Percentiles rank a stretch among this genome's conserved stretches.
Evolutionary conservation across 108 stramenopile genomes (phyloP).

Genomic region (Epipyxis sp.): DNA sequence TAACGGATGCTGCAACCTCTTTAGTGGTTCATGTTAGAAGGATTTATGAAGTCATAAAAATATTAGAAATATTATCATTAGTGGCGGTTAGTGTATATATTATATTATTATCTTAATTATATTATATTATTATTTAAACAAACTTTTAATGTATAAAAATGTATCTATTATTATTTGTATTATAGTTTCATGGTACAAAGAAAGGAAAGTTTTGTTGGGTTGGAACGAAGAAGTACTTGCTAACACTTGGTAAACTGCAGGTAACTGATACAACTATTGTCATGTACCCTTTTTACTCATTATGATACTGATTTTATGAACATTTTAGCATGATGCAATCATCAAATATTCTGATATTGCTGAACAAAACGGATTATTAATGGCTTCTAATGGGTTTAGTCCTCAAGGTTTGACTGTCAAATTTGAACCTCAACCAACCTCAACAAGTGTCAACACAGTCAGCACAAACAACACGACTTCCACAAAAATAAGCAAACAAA

Average conservation of each 20-base stretch:
- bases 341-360: not conserved
- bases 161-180: not conserved
- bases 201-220: conserved; percentile 7
- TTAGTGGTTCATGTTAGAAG: conserved; percentile 1
- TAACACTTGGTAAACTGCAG: conserved; percentile 12
- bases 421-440: too few relatives aligned
- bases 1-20: not conserved
- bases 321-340: conserved; percentile 1
- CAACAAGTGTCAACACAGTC: too few relatives aligned
- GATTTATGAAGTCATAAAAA: conserved; percentile 19
- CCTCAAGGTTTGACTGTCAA: too few relatives aligned
- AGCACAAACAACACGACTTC: too few relatives aligned
- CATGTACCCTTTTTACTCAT: too few relatives aligned
- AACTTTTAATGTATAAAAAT: too few relatives aligned
- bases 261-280: too few relatives aligned
- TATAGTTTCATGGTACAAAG: not conserved
- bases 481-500: too few relatives aligned
- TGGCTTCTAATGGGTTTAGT: too few relatives aligned
- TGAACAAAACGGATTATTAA: not conserved
- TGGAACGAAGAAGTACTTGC: conserved; percentile 14
- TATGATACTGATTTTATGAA: too few relatives aligned
- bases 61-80: conserved; percentile 20
- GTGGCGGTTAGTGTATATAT: conserved; percentile 2
- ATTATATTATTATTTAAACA: too few relatives aligned
- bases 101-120: not conserved